These are phyloP conservation scores for Sporothrix luriei DNA, from an alignment of 2,329 filamentous ascomycete genomes.

Conservation along the genomic window DNA sequence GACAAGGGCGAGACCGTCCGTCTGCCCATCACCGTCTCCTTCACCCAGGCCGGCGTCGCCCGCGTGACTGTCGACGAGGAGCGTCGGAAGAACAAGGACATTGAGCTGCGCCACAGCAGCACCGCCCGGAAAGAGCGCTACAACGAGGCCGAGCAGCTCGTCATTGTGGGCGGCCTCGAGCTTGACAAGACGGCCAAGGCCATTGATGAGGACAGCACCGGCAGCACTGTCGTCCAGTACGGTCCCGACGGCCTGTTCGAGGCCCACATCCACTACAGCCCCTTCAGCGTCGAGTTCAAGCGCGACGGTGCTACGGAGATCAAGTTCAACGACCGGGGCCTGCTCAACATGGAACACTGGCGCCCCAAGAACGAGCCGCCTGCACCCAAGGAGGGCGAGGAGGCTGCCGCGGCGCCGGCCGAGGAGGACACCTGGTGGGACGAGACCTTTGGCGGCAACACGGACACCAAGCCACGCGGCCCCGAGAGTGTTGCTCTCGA, in stretches of 20 bases:
- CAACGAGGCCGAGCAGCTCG: constrained; percentile 86
- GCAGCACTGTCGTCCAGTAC: constrained; percentile 76
- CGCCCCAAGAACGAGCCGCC: constrained; percentile 74
- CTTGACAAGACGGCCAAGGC: constrained; percentile 74
- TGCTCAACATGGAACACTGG: constrained; percentile 96
- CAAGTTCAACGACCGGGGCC: constrained; percentile 84
- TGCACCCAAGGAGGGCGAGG: constrained; percentile 55
- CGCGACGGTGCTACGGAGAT: constrained; percentile 80
- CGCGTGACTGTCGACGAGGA: constrained; percentile 91
- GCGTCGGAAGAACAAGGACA: constrained; percentile 82
- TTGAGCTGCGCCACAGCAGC: constrained; percentile 83
- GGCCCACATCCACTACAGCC: constrained; percentile 78
- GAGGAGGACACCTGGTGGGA: constrained; percentile 98
- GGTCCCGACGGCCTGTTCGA: constrained; percentile 76
- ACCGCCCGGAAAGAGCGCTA: constrained; percentile 87
- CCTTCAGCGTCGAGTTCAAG: constrained; percentile 84
- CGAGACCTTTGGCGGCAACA: constrained; percentile 92
- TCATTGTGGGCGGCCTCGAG: constrained; percentile 77
- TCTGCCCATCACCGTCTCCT: constrained; percentile 81
- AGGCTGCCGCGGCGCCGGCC: constrained; percentile 53
- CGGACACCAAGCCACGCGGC: constrained; percentile 90
- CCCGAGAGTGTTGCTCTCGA: constrained; percentile 91
- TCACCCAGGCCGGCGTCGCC: constrained; percentile 85
- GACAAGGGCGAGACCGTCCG: constrained; percentile 68
- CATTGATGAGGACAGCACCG: constrained; percentile 66